Evolutionary conservation across 2,329 filamentous ascomycete species (phyloP).

Genomic region (Macrophomina tecta): DNA sequence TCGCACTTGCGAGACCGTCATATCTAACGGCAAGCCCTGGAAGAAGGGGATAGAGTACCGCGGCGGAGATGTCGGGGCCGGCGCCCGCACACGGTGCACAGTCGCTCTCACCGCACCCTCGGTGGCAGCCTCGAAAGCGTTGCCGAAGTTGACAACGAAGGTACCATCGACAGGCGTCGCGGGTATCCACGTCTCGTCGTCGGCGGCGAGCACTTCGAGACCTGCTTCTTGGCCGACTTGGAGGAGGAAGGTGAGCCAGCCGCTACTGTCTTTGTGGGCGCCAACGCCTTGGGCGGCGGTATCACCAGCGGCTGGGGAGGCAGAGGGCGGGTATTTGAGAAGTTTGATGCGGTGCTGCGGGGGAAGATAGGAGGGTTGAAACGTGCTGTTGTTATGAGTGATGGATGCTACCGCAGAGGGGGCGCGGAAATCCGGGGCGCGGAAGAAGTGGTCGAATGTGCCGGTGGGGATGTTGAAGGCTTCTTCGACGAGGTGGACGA

Average conservation of each 20-base stretch:
- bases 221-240: constrained; percentile 63
- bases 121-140: constrained; percentile 64
- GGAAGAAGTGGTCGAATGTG: constrained; percentile 58
- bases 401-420: background rate
- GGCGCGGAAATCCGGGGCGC: constrained; percentile 34
- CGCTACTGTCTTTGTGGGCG: constrained; percentile 67
- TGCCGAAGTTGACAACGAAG: constrained; percentile 65
- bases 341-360: constrained; percentile 66
- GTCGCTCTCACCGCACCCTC: constrained; percentile 61
- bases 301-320: constrained; percentile 19
- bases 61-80: constrained; percentile 2
- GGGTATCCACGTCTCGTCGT: constrained; percentile 56
- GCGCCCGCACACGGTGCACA: constrained; percentile 44
- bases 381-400: background rate
- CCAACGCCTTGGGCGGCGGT: constrained; percentile 60
- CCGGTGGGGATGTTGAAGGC: constrained; percentile 58
- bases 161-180: constrained; percentile 56
- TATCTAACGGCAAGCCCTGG: constrained; percentile 43
- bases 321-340: constrained; percentile 57
- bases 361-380: constrained; percentile 31
- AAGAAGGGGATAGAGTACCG: constrained; percentile 48
- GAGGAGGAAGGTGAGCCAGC: constrained; percentile 69
- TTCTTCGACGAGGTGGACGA: constrained; percentile 63
- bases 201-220: constrained; percentile 58
- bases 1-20: constrained; percentile 51